phyloP scores from a whole-genome alignment of 2,329 filamentous ascomycete species.

The Penicillium sp. region DNA sequence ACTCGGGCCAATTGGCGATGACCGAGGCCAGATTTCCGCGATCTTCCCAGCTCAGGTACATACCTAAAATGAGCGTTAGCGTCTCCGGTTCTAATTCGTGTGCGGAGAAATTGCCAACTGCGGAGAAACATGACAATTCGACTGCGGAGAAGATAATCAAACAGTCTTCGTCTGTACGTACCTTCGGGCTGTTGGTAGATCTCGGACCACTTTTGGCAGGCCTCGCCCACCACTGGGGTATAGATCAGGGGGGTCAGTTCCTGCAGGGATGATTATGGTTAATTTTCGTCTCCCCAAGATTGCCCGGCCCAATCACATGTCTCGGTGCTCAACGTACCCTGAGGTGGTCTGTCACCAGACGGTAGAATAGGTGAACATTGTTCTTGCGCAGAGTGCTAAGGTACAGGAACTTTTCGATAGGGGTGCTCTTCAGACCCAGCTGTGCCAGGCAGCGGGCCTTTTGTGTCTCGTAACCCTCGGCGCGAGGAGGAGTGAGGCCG shows the following conservation, averaged over 20 bases:
- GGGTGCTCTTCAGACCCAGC: slow-evolving; percentile 39
- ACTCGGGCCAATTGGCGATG: slow-evolving; percentile 84
- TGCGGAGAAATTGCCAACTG: slow-evolving; percentile 1
- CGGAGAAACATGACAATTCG: background rate
- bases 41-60: slow-evolving; percentile 95
- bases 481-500: slow-evolving; percentile 43
- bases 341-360: slow-evolving; percentile 42
- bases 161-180: slow-evolving; percentile 19
- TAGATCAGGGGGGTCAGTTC: slow-evolving; percentile 45
- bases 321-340: slow-evolving; percentile 26
- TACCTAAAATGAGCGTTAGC: slow-evolving; percentile 38
- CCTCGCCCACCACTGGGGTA: slow-evolving; percentile 65
- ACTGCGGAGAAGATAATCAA: background rate
- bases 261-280: slow-evolving; percentile 20
- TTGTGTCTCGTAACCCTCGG: slow-evolving; percentile 43
- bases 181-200: slow-evolving; percentile 92
- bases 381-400: slow-evolving; percentile 44
- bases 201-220: slow-evolving; percentile 91
- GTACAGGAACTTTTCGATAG: slow-evolving; percentile 45
- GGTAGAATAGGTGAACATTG: slow-evolving; percentile 47
- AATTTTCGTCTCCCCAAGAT: slow-evolving; percentile 7
- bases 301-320: slow-evolving; percentile 5
- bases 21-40: slow-evolving; percentile 80
- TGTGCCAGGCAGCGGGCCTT: slow-evolving; percentile 44
- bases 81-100: slow-evolving; percentile 20